Percentiles rank a stretch among this genome's conserved stretches.
phyloP scores from a whole-genome alignment of 2,329 filamentous ascomycete species.

The Gnomoniopsis sp. region DNA sequence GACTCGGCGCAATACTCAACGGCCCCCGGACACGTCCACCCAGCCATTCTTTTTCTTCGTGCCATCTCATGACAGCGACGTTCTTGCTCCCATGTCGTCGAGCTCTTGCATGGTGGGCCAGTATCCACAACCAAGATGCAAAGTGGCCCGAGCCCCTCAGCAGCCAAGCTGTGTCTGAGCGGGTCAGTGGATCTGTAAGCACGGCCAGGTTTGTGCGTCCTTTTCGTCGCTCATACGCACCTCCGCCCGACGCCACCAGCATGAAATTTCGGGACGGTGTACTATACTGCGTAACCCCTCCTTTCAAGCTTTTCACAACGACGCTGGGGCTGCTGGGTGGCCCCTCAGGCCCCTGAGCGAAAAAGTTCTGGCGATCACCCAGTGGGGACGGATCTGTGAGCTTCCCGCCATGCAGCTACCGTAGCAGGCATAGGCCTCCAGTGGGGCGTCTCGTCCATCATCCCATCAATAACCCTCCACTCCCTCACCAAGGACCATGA shows the following conservation, averaged over 20 bases:
- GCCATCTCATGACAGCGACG: neutral
- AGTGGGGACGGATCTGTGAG: constrained; percentile 13
- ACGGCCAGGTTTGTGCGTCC: constrained; percentile 12
- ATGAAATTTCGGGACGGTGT: neutral
- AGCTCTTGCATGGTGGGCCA: neutral
- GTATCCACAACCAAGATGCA: constrained; percentile 1
- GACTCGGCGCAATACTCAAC: neutral
- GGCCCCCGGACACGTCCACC: neutral
- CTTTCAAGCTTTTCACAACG: constrained; percentile 1
- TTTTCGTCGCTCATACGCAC: constrained; percentile 6
- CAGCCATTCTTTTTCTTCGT: neutral
- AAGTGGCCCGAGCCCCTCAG: constrained; percentile 3
- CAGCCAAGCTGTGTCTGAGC: neutral
- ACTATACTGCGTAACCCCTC: neutral
- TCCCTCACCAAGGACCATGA: neutral
- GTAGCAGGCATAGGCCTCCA: neutral
- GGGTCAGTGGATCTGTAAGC: neutral
- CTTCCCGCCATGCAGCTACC: constrained; percentile 4
- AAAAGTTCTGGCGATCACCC: constrained; percentile 11
- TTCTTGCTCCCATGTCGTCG: neutral
- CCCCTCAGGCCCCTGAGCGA: constrained; percentile 10
- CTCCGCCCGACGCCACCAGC: constrained; percentile 1
- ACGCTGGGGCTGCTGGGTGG: constrained; percentile 9
- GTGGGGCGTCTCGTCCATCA: neutral
- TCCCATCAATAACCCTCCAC: neutral